Conservation (phyloP, 1,284 basidiomycete genomes). For the Hymenochaete sp. region DNA sequence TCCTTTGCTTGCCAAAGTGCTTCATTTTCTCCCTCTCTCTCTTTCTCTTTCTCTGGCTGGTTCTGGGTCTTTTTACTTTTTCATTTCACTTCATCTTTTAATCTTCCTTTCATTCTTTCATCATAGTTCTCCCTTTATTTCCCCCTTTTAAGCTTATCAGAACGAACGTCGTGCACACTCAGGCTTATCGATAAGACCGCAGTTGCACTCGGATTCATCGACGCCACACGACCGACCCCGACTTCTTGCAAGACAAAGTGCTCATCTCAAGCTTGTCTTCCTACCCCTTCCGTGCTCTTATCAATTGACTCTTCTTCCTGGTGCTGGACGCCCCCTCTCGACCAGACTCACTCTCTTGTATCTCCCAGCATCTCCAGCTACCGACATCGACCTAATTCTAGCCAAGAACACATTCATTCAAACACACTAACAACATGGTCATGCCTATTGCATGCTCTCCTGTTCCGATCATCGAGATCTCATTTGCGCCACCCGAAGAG, state of each 20-base stretch:
- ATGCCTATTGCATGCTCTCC: slow-evolving; percentile 24
- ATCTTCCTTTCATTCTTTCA: slow-evolving; percentile 11
- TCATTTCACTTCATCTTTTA: slow-evolving; percentile 23
- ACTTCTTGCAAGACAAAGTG: too few species aligned
- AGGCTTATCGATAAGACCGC: too few species aligned
- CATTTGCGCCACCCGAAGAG: slow-evolving; percentile 49
- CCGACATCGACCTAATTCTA: slow-evolving; percentile 16
- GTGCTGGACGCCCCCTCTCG: slow-evolving; percentile 39
- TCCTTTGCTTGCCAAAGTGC: neutral
- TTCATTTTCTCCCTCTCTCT: slow-evolving; percentile 12
- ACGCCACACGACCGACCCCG: too few species aligned
- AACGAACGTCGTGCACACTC: too few species aligned
- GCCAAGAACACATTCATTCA: too few species aligned
- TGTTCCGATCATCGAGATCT: slow-evolving; percentile 61
- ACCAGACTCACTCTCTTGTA: slow-evolving; percentile 14
- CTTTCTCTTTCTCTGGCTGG: slow-evolving; percentile 23
- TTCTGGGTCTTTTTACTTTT: slow-evolving; percentile 17
- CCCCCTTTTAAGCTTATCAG: neutral
- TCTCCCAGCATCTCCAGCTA: slow-evolving; percentile 15
- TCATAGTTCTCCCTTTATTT: slow-evolving; percentile 9
- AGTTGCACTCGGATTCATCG: too few species aligned
- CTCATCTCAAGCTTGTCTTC: neutral
- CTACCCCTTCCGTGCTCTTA: too few species aligned
- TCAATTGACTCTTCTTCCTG: slow-evolving; percentile 17
- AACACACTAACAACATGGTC: neutral